phyloP scores from a whole-genome alignment of 495 filamentous ascomycete genomes.

The Halenospora varia region DNA sequence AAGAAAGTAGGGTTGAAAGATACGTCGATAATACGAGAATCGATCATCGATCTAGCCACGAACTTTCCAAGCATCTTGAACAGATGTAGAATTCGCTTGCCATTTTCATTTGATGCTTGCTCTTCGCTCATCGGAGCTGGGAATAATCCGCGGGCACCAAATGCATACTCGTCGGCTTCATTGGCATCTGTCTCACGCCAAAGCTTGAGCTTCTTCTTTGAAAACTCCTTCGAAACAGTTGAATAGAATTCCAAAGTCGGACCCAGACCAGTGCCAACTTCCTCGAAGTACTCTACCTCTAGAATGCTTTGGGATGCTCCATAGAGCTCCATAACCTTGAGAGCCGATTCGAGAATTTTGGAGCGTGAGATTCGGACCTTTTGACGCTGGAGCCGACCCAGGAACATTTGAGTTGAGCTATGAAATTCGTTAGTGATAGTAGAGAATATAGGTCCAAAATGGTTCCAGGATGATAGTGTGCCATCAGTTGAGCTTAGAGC shows the following conservation, averaged over 20 bases:
- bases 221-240: constrained; percentile 95
- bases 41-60: constrained; percentile 95
- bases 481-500: no score
- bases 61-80: constrained; percentile 98
- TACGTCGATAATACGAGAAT: constrained; percentile 96
- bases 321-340: constrained; percentile 99
- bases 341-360: constrained; percentile 90
- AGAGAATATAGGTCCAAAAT: no score
- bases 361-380: constrained; percentile 94
- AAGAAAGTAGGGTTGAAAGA: constrained; percentile 98
- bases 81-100: constrained; percentile 75
- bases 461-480: no score
- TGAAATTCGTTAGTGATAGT: no score
- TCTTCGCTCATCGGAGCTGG: constrained; percentile 86
- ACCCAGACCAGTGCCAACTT: constrained; percentile 94
- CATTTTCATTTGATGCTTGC: constrained; percentile 67
- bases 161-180: constrained; percentile 76
- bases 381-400: constrained; percentile 91
- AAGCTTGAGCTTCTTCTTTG: constrained; percentile 91
- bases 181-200: constrained; percentile 91
- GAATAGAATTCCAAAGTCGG: constrained; percentile 99
- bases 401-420: constrained; percentile 83
- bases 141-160: constrained; percentile 82
- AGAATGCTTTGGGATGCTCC: constrained; percentile 91
- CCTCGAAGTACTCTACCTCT: constrained; percentile 98